These are phyloP conservation scores for Furcasterigmium sp. DNA, from an alignment of 2,329 filamentous ascomycete species.

Conservation along the genomic window DNA sequence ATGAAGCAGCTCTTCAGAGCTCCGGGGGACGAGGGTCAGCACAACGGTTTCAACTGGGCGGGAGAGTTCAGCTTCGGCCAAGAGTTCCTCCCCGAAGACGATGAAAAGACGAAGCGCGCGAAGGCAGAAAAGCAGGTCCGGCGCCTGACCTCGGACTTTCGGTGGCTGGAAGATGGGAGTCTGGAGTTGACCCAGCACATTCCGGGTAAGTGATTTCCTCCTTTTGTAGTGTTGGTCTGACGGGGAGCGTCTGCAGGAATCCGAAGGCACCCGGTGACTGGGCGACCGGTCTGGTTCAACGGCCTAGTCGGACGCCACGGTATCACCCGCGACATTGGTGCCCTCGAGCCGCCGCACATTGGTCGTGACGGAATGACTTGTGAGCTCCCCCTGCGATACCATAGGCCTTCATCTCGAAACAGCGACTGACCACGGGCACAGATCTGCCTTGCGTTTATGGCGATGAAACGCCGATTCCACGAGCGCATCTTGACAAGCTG, in stretches of 20 bases:
- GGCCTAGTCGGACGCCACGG: conserved; percentile 11
- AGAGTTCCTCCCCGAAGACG: conserved; percentile 17
- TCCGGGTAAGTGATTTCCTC: conserved; percentile 3
- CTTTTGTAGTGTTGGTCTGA: not conserved
- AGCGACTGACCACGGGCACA: not conserved
- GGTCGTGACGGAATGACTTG: conserved; percentile 13
- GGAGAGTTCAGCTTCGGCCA: conserved; percentile 18
- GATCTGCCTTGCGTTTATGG: conserved; percentile 12
- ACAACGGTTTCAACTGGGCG: conserved; percentile 13
- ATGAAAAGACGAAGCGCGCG: conserved; percentile 4
- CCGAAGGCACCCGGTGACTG: conserved; percentile 6
- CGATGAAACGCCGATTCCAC: conserved; percentile 9
- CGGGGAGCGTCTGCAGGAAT: conserved; percentile 1
- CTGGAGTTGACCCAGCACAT: conserved; percentile 12
- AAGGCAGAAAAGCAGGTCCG: conserved; percentile 12
- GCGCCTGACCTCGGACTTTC: conserved; percentile 9
- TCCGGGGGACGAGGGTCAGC: conserved; percentile 11
- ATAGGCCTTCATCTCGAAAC: too few relatives aligned
- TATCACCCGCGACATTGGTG: conserved; percentile 12
- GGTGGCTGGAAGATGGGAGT: conserved; percentile 9
- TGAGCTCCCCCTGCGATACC: not conserved
- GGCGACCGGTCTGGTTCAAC: conserved; percentile 11
- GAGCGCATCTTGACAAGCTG: conserved; percentile 8
- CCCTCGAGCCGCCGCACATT: conserved; percentile 11
- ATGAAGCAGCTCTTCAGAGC: conserved; percentile 16